phyloP scores from a whole-genome alignment of 129 eudicot genomes.

The Flaveria ramosissima region DNA sequence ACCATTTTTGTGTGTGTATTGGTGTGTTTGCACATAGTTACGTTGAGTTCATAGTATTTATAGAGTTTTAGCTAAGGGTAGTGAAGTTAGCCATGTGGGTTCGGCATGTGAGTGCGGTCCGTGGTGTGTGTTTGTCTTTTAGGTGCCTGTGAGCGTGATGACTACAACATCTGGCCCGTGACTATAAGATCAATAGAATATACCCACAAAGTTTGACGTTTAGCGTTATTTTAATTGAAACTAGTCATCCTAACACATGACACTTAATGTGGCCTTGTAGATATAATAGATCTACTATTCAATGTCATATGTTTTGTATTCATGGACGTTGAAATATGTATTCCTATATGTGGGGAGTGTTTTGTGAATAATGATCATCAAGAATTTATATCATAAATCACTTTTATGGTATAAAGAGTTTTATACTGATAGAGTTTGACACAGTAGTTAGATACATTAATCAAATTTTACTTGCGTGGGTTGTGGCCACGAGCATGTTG shows the following conservation, averaged over 20 bases:
- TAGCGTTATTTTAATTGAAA: background rate
- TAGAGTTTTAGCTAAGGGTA: background rate
- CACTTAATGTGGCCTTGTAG: too few relatives aligned
- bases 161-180: slow-evolving; percentile 8
- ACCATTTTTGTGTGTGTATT: slow-evolving; percentile 25
- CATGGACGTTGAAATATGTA: too few relatives aligned
- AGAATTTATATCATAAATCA: too few relatives aligned
- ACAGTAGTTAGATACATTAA: too few relatives aligned
- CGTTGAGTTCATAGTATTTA: slow-evolving; percentile 1
- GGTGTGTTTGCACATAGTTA: slow-evolving; percentile 9
- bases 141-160: slow-evolving; percentile 11
- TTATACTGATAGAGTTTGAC: too few relatives aligned
- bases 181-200: slow-evolving; percentile 11
- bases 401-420: too few relatives aligned
- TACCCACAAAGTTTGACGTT: background rate
- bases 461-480: too few relatives aligned
- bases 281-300: too few relatives aligned
- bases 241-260: background rate
- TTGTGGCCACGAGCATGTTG: too few relatives aligned
- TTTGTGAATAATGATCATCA: too few relatives aligned
- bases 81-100: slow-evolving; percentile 11
- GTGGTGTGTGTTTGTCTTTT: slow-evolving; percentile 17
- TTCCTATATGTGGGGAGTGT: too few relatives aligned
- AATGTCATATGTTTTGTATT: too few relatives aligned
- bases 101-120: slow-evolving; percentile 24